Evolutionary conservation across 805 yeast genomes (phyloP).

Genomic region (Saturnispora gosingensis): DNA sequence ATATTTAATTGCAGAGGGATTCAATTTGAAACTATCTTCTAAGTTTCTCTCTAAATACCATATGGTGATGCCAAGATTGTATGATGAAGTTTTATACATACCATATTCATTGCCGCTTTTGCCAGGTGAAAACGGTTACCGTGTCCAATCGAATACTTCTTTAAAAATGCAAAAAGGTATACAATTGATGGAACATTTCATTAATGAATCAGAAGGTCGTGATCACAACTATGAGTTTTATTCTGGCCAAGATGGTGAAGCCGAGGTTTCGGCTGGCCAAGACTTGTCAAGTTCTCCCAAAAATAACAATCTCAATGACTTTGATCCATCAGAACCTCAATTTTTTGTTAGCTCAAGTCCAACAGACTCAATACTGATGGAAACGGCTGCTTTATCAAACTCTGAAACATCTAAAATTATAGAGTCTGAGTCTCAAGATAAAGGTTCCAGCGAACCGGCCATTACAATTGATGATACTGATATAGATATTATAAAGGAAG

Average conservation of each 20-base stretch:
- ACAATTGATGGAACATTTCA: slow-evolving; percentile 60
- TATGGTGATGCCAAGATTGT: slow-evolving; percentile 75
- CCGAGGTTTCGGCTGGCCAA: slow-evolving; percentile 16
- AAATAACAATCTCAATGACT: slow-evolving; percentile 32
- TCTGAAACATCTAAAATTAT: background rate
- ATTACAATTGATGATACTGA: background rate
- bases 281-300: slow-evolving; percentile 6
- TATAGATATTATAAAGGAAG: background rate
- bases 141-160: slow-evolving; percentile 62
- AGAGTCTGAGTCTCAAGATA: background rate
- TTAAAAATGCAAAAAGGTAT: slow-evolving; percentile 31
- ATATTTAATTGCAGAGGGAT: slow-evolving; percentile 78
- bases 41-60: slow-evolving; percentile 61
- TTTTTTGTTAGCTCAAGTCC: slow-evolving; percentile 50
- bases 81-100: slow-evolving; percentile 89
- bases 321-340: slow-evolving; percentile 91
- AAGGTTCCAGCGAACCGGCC: background rate
- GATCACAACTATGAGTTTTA: slow-evolving; percentile 91
- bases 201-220: slow-evolving; percentile 72
- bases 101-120: slow-evolving; percentile 81
- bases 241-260: slow-evolving; percentile 57
- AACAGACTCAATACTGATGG: slow-evolving; percentile 22
- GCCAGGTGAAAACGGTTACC: slow-evolving; percentile 72
- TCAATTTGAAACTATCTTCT: slow-evolving; percentile 53
- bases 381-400: slow-evolving; percentile 8